These are phyloP conservation scores for Taphrina confusa DNA, from an alignment of 1,139 yeast species.

Conservation along the genomic window DNA sequence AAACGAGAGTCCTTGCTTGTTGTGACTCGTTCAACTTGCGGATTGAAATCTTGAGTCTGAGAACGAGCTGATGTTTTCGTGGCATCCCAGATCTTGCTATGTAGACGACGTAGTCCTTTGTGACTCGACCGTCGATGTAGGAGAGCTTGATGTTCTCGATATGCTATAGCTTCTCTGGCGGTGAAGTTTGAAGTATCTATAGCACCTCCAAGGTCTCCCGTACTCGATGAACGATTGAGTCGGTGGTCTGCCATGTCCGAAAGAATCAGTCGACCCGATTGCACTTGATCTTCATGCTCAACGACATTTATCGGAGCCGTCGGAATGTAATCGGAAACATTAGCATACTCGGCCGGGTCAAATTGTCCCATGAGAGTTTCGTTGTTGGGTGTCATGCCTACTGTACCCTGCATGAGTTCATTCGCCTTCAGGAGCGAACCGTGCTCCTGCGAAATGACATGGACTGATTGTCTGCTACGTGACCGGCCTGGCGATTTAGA, in stretches of 20 bases:
- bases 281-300: too few species aligned
- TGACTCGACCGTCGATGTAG: neutral
- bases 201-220: neutral
- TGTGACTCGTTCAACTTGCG: neutral
- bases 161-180: neutral
- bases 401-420: too few species aligned
- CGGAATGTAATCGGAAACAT: constrained; percentile 2
- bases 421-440: too few species aligned
- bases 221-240: neutral
- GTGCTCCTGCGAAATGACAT: too few species aligned
- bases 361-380: too few species aligned
- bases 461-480: too few species aligned
- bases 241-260: constrained; percentile 20
- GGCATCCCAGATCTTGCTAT: too few species aligned
- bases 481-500: too few species aligned
- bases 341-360: too few species aligned
- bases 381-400: too few species aligned
- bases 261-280: neutral
- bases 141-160: constrained; percentile 2
- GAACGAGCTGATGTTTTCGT: too few species aligned
- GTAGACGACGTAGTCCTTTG: neutral
- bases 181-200: neutral
- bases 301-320: neutral
- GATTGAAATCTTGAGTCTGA: too few species aligned
- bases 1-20: neutral